Conservation (phyloP, 2,329 filamentous ascomycete species). For the Aureobasidium sp. region DNA sequence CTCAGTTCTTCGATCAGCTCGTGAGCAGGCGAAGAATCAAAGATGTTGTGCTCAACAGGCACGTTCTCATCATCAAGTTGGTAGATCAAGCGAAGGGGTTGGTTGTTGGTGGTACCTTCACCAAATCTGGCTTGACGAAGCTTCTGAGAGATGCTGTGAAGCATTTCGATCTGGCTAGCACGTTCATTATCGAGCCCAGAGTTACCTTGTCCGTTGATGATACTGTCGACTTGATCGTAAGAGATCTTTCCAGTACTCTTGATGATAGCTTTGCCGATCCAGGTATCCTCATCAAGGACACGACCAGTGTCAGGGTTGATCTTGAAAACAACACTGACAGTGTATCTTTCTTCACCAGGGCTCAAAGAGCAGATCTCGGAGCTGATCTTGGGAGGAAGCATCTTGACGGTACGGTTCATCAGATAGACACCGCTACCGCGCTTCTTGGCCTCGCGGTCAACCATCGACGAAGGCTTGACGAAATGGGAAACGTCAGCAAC, state of each 20-base stretch:
- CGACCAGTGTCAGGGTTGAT: conserved; percentile 73
- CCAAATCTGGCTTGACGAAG: conserved; percentile 77
- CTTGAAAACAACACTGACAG: conserved; percentile 87
- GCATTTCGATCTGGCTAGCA: conserved; percentile 68
- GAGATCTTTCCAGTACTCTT: conserved; percentile 82
- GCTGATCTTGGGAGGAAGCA: conserved; percentile 80
- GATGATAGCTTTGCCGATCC: conserved; percentile 89
- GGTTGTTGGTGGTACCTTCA: conserved; percentile 68
- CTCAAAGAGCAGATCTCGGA: conserved; percentile 80
- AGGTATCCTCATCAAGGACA: conserved; percentile 76
- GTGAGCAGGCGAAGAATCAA: conserved; percentile 79
- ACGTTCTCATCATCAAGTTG: conserved; percentile 98
- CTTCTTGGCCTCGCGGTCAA: conserved; percentile 96
- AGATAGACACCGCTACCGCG: conserved; percentile 92
- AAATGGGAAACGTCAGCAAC: conserved; percentile 95
- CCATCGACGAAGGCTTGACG: conserved; percentile 89
- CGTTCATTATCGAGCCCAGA: conserved; percentile 55
- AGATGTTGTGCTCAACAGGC: conserved; percentile 92
- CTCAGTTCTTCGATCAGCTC: conserved; percentile 93
- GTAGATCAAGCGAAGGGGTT: conserved; percentile 79
- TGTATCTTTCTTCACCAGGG: conserved; percentile 81
- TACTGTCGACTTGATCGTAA: conserved; percentile 77
- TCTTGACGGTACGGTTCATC: conserved; percentile 77
- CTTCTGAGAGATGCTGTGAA: conserved; percentile 75
- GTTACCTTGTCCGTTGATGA: conserved; percentile 56